Evolutionary conservation across 2,329 filamentous ascomycete species (phyloP), one percentile per base, ranked within the genome.

Genomic region (Colletotrichum tofieldiae): DNA sequence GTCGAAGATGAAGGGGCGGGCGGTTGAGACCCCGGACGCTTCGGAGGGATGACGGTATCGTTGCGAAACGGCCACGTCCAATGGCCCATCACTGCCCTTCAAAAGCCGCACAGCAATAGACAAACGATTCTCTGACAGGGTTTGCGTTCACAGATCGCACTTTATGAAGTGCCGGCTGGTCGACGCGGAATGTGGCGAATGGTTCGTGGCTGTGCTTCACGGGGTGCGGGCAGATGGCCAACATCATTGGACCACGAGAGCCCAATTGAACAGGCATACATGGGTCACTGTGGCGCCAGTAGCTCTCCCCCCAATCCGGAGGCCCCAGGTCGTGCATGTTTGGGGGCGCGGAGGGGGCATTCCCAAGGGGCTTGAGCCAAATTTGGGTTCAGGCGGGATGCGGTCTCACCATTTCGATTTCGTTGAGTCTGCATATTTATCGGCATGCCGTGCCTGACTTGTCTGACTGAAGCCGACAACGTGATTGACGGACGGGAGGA

Each of bases 371-470:
- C 23, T 52, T 47, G 60, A 63, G 60, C 60, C 47, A 35, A 52
- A n/a, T 32, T 63, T 52, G 47, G 60, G 45, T 41, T 52, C 60
- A 29, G 23, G 32, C 32, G 45, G 35, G 37, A 41, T 9, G 5
- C n/a, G 8, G 56, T 67, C 58, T 55, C 43, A 47, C 37, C 52
- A 45, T 26, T 23, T 20, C 11, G 12, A 51, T 52, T 37, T 37
- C 16, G 52, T 32, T 12, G 45, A 51, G 43, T 14, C 39, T 72
- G 58, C 65, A 47, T 61, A 23, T 9, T 41, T 51, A 51, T 45
- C 37, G 45, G 60, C 65, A 69, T 54, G 26, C 52, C 29, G 65
- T 72, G 29, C 58, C 39, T 64, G 59, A n/a, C 18, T 58, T 59
- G 45, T 51, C 58, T 61, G 18, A 39, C 54, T 16, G 41, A 3